Conservation (phyloP, 495 filamentous ascomycete species). For the Penicillium verhagenii region DNA sequence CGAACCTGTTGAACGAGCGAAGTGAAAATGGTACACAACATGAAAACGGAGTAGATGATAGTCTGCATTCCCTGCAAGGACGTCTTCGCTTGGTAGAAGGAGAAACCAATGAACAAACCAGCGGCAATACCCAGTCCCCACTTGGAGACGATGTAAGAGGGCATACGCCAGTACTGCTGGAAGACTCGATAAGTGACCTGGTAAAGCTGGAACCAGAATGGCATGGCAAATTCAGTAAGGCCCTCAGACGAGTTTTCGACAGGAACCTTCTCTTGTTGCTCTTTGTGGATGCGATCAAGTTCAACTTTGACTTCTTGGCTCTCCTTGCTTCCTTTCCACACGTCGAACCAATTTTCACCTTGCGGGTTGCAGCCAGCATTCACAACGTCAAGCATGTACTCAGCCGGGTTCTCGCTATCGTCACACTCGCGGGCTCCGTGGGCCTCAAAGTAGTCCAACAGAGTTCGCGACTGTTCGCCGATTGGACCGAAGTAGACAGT, state of each 20-base stretch:
- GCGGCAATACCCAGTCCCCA: constrained; percentile 12
- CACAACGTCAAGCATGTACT: constrained; percentile 86
- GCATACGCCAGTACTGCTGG: constrained; percentile 50
- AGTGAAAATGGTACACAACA: constrained; percentile 51
- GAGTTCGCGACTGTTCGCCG: constrained; percentile 65
- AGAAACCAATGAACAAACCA: constrained; percentile 62
- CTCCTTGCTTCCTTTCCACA: constrained; percentile 70
- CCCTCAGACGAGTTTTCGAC: constrained; percentile 41
- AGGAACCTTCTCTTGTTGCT: not conserved
- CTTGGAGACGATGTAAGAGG: constrained; percentile 17
- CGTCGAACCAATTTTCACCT: constrained; percentile 62
- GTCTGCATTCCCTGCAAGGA: constrained; percentile 76
- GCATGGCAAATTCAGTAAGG: constrained; percentile 43
- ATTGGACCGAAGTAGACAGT: constrained; percentile 89
- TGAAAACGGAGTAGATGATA: constrained; percentile 67
- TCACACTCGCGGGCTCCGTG: constrained; percentile 61
- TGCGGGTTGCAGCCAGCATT: constrained; percentile 67
- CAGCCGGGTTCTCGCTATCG: constrained; percentile 71
- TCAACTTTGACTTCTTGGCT: constrained; percentile 58
- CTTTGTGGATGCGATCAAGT: constrained; percentile 34
- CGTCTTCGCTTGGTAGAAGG: constrained; percentile 68
- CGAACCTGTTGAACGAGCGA: constrained; percentile 68
- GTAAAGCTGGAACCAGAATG: constrained; percentile 45
- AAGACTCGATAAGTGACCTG: constrained; percentile 10
- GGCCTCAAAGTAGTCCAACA: constrained; percentile 74